Evolutionary conservation across 306 rosid genomes (phyloP), one percentile per base, ranked within the genome.

Genomic region (Parietaria judaica): DNA sequence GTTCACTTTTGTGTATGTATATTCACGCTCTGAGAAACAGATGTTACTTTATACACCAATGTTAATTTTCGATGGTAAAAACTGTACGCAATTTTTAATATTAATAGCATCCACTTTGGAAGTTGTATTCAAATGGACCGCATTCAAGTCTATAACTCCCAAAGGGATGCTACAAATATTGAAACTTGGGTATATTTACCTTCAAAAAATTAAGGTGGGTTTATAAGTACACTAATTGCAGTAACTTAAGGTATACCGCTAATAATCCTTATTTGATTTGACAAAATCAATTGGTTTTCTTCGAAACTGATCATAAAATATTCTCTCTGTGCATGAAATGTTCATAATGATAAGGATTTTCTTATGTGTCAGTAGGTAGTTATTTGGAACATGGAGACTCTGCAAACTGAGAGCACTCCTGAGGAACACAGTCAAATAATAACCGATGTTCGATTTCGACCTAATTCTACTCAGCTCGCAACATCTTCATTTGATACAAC

Each of bases 401-500:
- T 87, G 68, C 80, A 81, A 71, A 85, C 96, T 56, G 83, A 87
- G 59, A 85, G 66, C 83, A 83, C 83, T 12, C 61, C 86, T 0
- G 97, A 85, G 75, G 96, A 83, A 4, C 96, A 91, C 74, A 63
- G 17, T 38, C 58, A 70, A 55, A 67, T 91, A 58, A 87, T 91
- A 72, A 80, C 97, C 4, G 97, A 91, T 73, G 96, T 91, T 71
- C 92, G 92, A 53, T 87, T 91, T 71, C 81, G 95, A 80, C 92
- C 96, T 56, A 85, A 91, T 85, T 83, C 96, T 66, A 74, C 92
- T 68, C 92, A 91, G 81, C 72, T 91, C 69, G 97, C 96, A 63
- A 91, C 97, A 8, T 80, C 97, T 69, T 91, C 97, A 65, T 85
- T 85, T 71, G 97, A 91, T 78, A 73, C 86, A 65, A 83, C 97